phyloP scores from a whole-genome alignment of 257 asterid species.

The Nicotiana noctiflora region DNA sequence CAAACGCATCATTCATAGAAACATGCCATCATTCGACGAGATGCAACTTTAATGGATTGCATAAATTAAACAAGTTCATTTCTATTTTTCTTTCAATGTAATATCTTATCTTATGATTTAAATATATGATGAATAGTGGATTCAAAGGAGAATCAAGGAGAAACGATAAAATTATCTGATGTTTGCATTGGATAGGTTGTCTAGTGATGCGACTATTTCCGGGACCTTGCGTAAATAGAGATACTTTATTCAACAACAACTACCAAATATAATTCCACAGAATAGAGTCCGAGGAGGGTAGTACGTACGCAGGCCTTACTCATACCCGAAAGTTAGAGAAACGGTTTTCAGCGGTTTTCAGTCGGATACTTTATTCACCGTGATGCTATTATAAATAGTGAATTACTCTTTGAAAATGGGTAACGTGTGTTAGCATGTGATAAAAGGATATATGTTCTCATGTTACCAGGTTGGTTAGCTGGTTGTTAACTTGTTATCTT shows the following conservation, averaged over 20 bases:
- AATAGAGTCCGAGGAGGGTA: too few relatives aligned
- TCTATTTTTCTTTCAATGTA: neutral
- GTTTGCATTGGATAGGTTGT: too few relatives aligned
- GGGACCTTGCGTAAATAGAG: too few relatives aligned
- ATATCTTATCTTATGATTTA: neutral
- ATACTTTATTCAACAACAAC: too few relatives aligned
- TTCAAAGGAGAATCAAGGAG: too few relatives aligned
- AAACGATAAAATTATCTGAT: too few relatives aligned
- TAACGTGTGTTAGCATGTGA: slow-evolving; percentile 26
- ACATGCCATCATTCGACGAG: slow-evolving; percentile 6
- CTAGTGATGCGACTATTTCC: too few relatives aligned
- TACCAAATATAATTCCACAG: too few relatives aligned
- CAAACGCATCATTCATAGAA: neutral
- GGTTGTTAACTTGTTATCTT: slow-evolving; percentile 16
- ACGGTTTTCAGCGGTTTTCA: too few relatives aligned
- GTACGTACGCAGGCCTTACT: too few relatives aligned
- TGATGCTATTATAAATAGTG: neutral
- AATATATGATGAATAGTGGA: neutral
- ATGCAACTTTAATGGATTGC: neutral
- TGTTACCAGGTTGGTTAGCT: slow-evolving; percentile 4
- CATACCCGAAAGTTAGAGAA: too few relatives aligned
- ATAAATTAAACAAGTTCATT: neutral
- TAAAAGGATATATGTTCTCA: neutral
- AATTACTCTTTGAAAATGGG: neutral
- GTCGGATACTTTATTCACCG: too few relatives aligned